Evolutionary conservation across 2,329 filamentous ascomycete species (phyloP), one percentile per base, ranked within the genome.

Genomic region (Fusarium sp.): DNA sequence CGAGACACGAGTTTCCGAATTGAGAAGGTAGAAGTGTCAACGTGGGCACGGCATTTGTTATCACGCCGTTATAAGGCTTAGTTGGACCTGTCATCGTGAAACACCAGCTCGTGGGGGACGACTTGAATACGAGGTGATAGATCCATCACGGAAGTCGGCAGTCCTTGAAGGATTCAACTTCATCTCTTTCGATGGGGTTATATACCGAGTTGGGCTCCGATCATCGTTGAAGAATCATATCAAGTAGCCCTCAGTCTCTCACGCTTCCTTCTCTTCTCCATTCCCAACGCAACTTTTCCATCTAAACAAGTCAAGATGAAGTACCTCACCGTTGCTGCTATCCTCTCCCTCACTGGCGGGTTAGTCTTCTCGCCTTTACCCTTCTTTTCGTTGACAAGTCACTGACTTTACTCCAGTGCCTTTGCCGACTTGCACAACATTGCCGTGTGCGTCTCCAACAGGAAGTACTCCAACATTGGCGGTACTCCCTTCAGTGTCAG

Each of bases 401-500:
- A 16, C 52, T 55, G 31, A 55, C 40, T n/a, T 7, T 3, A 5
- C 16, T 7, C 40, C 11, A 67, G 65, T 13, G 65, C 39, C 0
- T 44, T 51, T 0, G 64, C 65, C 4, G 62, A 37, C 15, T 28
- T 68, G 8, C 65, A 68, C 43, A 68, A n/a, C n/a, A 36, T 59
- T n/a, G 65, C 65, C 4, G 64, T 64, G 7, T 68, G 64, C n/a
- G 37, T 68, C 12, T 34, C 43, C 3, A 54, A 63, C 43, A 55
- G 65, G 1, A 8, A 39, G 2, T 67, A 58, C 41, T n/a, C 16
- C 0, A 0, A 13, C 2, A 11, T 12, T 1, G 65, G 65, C 0
- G 65, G 64, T n/a, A 68, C 65, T 0, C 7, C 64, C 34, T 68
- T 52, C n/a, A 68, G 64, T 23, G 28, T 41, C 9, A 70, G 62